phyloP scores from a whole-genome alignment of 2,329 filamentous ascomycete genomes.

The Tolypocladium tropicale region DNA sequence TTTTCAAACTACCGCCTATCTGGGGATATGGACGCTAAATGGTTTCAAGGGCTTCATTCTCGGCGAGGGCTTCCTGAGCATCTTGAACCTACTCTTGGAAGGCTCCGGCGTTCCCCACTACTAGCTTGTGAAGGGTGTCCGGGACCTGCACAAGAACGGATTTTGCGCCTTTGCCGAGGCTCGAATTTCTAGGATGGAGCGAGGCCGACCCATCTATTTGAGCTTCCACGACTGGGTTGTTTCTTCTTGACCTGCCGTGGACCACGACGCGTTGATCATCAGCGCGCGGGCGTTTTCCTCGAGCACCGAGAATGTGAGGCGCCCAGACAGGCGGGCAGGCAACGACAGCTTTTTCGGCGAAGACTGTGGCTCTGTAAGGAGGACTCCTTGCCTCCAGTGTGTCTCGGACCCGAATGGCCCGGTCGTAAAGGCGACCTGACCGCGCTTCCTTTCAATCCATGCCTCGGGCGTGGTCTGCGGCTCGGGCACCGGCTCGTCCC shows the following conservation, averaged over 20 bases:
- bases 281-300: slow-evolving; percentile 60
- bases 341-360: slow-evolving; percentile 34
- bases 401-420: slow-evolving; percentile 67
- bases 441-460: slow-evolving; percentile 46
- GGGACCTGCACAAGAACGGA: not conserved
- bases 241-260: slow-evolving; percentile 28
- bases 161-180: not conserved
- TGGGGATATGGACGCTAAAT: slow-evolving; percentile 1
- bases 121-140: slow-evolving; percentile 17
- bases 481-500: slow-evolving; percentile 37
- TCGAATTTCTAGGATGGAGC: not conserved
- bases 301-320: slow-evolving; percentile 60
- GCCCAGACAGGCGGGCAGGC: slow-evolving; percentile 51
- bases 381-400: slow-evolving; percentile 82
- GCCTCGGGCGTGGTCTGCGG: slow-evolving; percentile 47
- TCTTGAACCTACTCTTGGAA: slow-evolving; percentile 77
- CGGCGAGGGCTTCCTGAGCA: slow-evolving; percentile 84
- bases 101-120: slow-evolving; percentile 67
- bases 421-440: slow-evolving; percentile 78
- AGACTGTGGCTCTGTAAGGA: slow-evolving; percentile 55
- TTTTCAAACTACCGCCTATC: not conserved
- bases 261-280: slow-evolving; percentile 55
- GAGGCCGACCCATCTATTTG: slow-evolving; percentile 19
- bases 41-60: slow-evolving; percentile 65
- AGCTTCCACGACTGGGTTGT: slow-evolving; percentile 41